Evolutionary conservation across 1,284 basidiomycete species (phyloP).

Genomic region (Cryptococcus neoformans): DNA sequence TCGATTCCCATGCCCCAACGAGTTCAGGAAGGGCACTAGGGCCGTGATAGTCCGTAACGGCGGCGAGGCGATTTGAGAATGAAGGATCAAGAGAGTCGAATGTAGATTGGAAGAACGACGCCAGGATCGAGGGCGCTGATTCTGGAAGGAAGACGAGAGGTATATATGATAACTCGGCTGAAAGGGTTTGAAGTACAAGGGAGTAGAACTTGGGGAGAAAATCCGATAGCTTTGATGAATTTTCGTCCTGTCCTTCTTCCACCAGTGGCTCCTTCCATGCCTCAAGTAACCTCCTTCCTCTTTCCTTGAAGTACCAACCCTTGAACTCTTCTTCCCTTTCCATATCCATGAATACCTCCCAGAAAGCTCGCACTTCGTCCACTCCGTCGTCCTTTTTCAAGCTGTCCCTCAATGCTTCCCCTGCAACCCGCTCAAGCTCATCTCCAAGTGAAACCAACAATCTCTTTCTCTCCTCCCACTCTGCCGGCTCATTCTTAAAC

Average conservation of each 20-base stretch:
- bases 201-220: slow-evolving; percentile 67
- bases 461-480: slow-evolving; percentile 77
- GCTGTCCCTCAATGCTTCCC: slow-evolving; percentile 76
- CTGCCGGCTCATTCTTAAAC: slow-evolving; percentile 76
- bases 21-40: slow-evolving; percentile 63
- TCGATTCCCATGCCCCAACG: slow-evolving; percentile 65
- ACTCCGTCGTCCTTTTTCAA: slow-evolving; percentile 72
- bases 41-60: slow-evolving; percentile 63
- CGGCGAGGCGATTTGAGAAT: slow-evolving; percentile 68
- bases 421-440: slow-evolving; percentile 83
- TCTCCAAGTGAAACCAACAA: slow-evolving; percentile 89
- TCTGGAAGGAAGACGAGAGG: slow-evolving; percentile 67
- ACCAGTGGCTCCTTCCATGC: slow-evolving; percentile 64
- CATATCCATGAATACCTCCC: slow-evolving; percentile 81
- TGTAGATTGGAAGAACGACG: slow-evolving; percentile 73
- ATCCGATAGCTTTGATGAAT: slow-evolving; percentile 53
- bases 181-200: slow-evolving; percentile 59
- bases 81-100: slow-evolving; percentile 73
- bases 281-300: slow-evolving; percentile 61
- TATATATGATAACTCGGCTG: slow-evolving; percentile 68
- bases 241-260: slow-evolving; percentile 44
- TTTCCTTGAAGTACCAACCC: slow-evolving; percentile 85
- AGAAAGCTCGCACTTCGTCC: slow-evolving; percentile 54
- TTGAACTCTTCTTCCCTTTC: slow-evolving; percentile 86
- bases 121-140: slow-evolving; percentile 65